A percentile compares a stretch with the other conserved stretches of the same genome.
phyloP scores from a whole-genome alignment of 108 stramenopile genomes.

The Cylindrotheca closterium region DNA sequence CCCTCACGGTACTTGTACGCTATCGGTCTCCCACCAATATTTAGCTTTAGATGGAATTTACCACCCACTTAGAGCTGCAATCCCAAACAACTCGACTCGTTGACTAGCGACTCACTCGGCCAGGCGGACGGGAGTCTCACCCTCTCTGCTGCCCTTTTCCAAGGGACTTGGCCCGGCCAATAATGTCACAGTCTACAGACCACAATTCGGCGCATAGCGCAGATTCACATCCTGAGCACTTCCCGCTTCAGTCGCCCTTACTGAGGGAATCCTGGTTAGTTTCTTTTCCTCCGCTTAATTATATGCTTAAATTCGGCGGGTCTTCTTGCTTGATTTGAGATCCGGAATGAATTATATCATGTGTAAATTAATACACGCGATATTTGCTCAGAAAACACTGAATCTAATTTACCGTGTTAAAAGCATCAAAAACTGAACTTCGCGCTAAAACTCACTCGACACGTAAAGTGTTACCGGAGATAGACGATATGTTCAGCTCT shows the following conservation, averaged over 20 bases:
- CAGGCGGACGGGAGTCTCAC: conserved; percentile 87
- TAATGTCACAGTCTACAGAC: conserved; percentile 71
- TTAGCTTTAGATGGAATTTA: conserved; percentile 97
- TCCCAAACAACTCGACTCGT: conserved; percentile 96
- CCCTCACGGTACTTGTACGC: conserved; percentile 95
- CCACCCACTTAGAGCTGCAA: conserved; percentile 94
- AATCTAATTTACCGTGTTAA: neutral
- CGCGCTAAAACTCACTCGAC: conserved; percentile 11
- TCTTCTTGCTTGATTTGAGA: conserved; percentile 86
- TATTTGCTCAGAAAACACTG: neutral
- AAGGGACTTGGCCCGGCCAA: conserved; percentile 85
- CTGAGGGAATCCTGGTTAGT: conserved; percentile 95
- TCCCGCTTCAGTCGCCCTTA: conserved; percentile 97
- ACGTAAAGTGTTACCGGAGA: conserved; percentile 21
- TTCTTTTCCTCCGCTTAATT: conserved; percentile 97
- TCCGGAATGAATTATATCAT: conserved; percentile 32
- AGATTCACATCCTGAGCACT: conserved; percentile 87
- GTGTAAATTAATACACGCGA: neutral
- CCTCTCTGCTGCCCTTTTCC: conserved; percentile 53
- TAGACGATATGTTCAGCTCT: conserved; percentile 1
- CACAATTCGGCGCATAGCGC: conserved; percentile 77
- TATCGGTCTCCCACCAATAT: conserved; percentile 95
- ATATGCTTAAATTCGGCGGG: conserved; percentile 98
- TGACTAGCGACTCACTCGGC: conserved; percentile 63
- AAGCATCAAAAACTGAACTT: neutral